Evolutionary conservation across 331 rosid genomes (phyloP).

Genomic region (Rhamnella rubrinervis): DNA sequence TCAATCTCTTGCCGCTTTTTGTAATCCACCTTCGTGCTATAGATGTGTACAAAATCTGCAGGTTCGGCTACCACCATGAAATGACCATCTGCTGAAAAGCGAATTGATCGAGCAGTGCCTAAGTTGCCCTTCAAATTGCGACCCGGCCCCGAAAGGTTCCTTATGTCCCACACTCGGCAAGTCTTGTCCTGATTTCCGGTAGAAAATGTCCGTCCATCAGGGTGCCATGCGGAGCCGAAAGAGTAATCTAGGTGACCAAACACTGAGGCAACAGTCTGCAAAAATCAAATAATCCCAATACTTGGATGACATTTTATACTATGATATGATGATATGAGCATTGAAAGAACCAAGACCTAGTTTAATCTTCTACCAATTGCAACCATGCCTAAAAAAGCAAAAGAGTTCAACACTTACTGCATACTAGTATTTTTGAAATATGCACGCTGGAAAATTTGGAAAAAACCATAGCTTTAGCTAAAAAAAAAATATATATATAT

Average conservation of each 20-base stretch:
- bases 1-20: slow-evolving; percentile 76
- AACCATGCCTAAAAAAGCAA: too few species aligned
- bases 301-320: neutral
- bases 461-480: too few species aligned
- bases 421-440: too few species aligned
- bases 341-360: neutral
- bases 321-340: neutral
- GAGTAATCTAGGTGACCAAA: slow-evolving; percentile 88
- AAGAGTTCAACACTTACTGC: too few species aligned
- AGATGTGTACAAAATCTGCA: slow-evolving; percentile 94
- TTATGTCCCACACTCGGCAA: slow-evolving; percentile 85
- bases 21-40: slow-evolving; percentile 60
- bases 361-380: neutral
- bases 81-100: slow-evolving; percentile 82
- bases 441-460: too few species aligned
- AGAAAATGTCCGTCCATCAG: slow-evolving; percentile 67
- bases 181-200: slow-evolving; percentile 97
- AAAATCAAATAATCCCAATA: slow-evolving; percentile 2
- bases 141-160: slow-evolving; percentile 52
- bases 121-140: slow-evolving; percentile 69
- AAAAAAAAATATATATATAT: too few species aligned
- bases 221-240: slow-evolving; percentile 98
- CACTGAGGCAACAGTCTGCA: slow-evolving; percentile 64
- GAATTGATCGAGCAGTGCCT: slow-evolving; percentile 83
- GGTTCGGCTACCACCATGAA: slow-evolving; percentile 91